Base-by-base conservation (phyloP, 2,329 filamentous ascomycete genomes). In the Fulvia fulva region DNA sequence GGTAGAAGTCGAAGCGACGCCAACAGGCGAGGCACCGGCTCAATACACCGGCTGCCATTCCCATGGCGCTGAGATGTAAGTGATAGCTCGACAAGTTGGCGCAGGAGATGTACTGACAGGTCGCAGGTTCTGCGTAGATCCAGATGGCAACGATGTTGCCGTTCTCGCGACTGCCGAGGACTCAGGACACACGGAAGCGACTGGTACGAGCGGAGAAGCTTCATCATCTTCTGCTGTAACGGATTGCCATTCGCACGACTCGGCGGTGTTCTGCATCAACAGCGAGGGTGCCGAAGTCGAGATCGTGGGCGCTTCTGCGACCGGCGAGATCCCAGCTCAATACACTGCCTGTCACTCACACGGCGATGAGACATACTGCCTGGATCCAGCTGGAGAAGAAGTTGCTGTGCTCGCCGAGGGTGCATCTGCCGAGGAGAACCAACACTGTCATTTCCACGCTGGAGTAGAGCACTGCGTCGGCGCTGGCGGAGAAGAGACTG, bases 401-500 rank as follows among this genome's bases (percentile, higher is more conserved):
- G 83, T 88, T n/a, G 65, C 82, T 53, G 74, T 88, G 14, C 64
- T 81, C 1, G 71, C 75, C 23, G 76, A 79, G 14, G 67, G 67
- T 2, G 67, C 68, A 0, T 23, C 28, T 50, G 26, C 63, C 51
- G 50, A 52, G 32, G 53, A 57, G 53, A 53, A 57, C 12, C 22
- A 52, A 37, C 47, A 83, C 65, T 90, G 87, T 65, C 88, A 91
- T 68, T 89, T 87, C 72, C 88, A 91, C 65, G 87, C 87, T 9
- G 87, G 87, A 37, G 85, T 91, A 22, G 86, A 90, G 87, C 83
- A 89, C 65, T 89, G 87, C 63, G 79, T 82, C 12, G 79, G 80
- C 7, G 76, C 70, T 14, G 75, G 74, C 11, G 78, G 78, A 57
- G 69, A 71, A 51, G 64, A 68, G 23, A 66, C 66, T 23, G 58